phyloP scores from a whole-genome alignment of 164 flowering plant genomes.

The Vitis rotundifolia region DNA sequence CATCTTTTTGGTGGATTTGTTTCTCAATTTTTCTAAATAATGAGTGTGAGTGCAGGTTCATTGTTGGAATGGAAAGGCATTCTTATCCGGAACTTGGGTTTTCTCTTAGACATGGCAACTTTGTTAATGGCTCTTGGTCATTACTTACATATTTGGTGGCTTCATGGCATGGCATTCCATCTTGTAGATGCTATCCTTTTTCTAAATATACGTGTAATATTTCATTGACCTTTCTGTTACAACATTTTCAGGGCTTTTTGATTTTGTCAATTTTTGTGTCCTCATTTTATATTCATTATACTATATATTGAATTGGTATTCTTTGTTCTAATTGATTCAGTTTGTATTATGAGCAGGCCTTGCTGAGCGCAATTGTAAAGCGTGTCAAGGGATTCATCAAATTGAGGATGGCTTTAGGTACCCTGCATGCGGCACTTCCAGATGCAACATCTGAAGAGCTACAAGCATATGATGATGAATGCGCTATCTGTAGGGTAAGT shows the following conservation, averaged over 20 bases:
- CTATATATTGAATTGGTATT: background rate
- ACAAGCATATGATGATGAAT: constrained; percentile 88
- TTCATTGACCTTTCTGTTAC: constrained; percentile 10
- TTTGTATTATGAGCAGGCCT: constrained; percentile 56
- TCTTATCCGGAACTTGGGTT: constrained; percentile 76
- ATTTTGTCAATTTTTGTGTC: background rate
- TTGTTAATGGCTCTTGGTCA: constrained; percentile 89
- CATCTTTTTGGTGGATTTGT: background rate
- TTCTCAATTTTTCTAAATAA: constrained; percentile 12
- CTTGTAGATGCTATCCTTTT: constrained; percentile 89
- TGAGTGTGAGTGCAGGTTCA: constrained; percentile 57
- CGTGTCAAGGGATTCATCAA: constrained; percentile 79
- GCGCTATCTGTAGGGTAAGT: constrained; percentile 94
- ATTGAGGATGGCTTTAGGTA: constrained; percentile 62
- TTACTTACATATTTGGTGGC: constrained; percentile 92
- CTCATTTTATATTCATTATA: background rate
- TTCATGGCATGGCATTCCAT: constrained; percentile 97
- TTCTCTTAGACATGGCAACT: constrained; percentile 84
- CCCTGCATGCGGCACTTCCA: constrained; percentile 95
- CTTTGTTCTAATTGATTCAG: constrained; percentile 11
- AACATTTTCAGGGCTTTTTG: background rate
- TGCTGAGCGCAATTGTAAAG: constrained; percentile 73
- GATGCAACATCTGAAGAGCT: constrained; percentile 91
- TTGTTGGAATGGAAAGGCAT: constrained; percentile 86
- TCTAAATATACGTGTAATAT: constrained; percentile 76